Evolutionary conservation across 805 yeast genomes (phyloP), one percentile per base, ranked within the genome.

Genomic region (Pichia nanzhaoensis): DNA sequence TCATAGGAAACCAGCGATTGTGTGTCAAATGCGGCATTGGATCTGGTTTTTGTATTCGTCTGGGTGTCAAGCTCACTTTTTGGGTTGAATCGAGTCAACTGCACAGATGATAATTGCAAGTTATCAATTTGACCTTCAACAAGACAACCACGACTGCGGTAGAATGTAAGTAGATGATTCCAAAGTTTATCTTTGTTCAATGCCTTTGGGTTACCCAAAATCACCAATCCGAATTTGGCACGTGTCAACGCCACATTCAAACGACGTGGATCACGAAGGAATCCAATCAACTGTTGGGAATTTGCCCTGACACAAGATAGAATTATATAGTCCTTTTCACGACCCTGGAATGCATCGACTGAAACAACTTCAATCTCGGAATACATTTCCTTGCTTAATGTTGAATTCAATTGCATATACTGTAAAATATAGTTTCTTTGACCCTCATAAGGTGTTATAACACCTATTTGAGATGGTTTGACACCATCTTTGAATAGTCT

Each of bases 361-460:
- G 95, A 84, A 6, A 93, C 88, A 24, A 90, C 89, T 65, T 90
- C 97, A 39, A 90, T 84, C 42, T 77, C 80, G 41, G 71, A 62
- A 59, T 87, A 87, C 30, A 76, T 63, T 1, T 80, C 81, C 51
- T 77, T 77, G 44, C 80, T 83, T 3, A 82, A 59, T 0, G 86
- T 65, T 27, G 90, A 84, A 54, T 80, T 81, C 69, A 79, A 63
- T 55, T 77, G 75, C 87, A 90, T 78, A 61, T 84, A 84, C 57
- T 82, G 89, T 9, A 79, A 74, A 42, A 90, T 68, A 59, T 82
- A 89, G 0, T 90, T 85, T 50, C 96, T 70, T 66, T 90, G 97
- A 30, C 96, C 97, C 61, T 88, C 95, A 63, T 90, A 90, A 0
- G 97, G 97, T 5, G 97, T 90, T 46, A 90, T 82, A 34, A 90